Evolutionary conservation across 2,329 filamentous ascomycete species (phyloP).

Genomic region (Botryotinia narcissicola): DNA sequence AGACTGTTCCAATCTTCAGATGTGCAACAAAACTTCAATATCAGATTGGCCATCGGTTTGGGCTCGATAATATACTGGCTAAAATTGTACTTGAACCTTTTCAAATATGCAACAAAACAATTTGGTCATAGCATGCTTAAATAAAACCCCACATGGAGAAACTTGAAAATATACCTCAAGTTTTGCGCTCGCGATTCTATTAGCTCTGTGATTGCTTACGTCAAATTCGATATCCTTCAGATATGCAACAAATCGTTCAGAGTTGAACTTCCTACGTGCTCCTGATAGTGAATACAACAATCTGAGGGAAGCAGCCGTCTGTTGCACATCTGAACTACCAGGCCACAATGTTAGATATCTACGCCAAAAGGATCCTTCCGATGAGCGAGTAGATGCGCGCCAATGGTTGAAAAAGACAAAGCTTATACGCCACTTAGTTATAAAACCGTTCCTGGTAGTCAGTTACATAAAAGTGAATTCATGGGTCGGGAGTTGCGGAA

Average conservation of each 20-base stretch:
- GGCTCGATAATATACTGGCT: neutral
- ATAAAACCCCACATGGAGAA: neutral
- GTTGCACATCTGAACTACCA: neutral
- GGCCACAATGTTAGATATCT: neutral
- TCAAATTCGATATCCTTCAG: constrained; percentile 8
- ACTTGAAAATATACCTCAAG: neutral
- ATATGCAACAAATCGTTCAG: neutral
- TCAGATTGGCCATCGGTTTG: neutral
- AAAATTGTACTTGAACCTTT: neutral
- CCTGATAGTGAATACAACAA: neutral
- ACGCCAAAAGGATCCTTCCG: neutral
- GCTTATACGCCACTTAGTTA: no score
- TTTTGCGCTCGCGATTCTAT: neutral
- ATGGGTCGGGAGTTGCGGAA: neutral
- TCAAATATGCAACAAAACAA: neutral
- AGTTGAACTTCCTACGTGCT: neutral
- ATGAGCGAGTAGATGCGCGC: neutral
- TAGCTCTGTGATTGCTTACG: neutral
- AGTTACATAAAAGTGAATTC: neutral
- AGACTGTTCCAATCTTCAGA: neutral
- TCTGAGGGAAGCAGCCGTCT: neutral
- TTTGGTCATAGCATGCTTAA: neutral
- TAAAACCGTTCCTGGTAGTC: no score
- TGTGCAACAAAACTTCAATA: neutral
- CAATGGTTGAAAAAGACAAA: neutral